A percentile compares a stretch with the other conserved stretches of the same genome.
Conservation (phyloP, 345 rosid genomes). For the Odontarrhena argentea region DNA sequence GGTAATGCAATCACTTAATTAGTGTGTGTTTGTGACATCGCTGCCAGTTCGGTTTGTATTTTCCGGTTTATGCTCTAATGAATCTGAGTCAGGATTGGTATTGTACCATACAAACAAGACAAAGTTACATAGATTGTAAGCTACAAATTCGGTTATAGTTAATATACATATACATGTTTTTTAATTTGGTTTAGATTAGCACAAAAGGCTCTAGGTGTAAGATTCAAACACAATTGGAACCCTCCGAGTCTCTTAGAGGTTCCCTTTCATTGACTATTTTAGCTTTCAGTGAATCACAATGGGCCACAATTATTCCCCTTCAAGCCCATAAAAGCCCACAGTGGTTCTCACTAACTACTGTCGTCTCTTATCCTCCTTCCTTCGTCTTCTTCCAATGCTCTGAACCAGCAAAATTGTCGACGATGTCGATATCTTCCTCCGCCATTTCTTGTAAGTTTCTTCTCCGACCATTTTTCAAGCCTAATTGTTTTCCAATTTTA, state of each 20-base stretch:
- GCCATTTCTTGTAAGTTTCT: constrained; percentile 29
- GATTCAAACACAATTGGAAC: too few species aligned
- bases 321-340: constrained; percentile 28
- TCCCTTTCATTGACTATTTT: too few species aligned
- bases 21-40: background rate
- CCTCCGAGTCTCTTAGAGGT: too few species aligned
- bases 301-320: background rate
- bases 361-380: constrained; percentile 28
- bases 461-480: background rate
- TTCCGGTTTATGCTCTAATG: constrained; percentile 1
- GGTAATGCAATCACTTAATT: background rate
- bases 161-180: background rate
- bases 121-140: too few species aligned
- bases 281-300: too few species aligned
- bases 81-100: background rate
- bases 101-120: too few species aligned
- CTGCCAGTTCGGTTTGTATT: background rate
- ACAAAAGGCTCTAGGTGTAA: too few species aligned
- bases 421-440: constrained; percentile 39
- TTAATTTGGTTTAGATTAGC: background rate
- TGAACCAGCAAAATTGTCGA: constrained; percentile 17
- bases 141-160: background rate
- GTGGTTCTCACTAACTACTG: background rate
- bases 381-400: constrained; percentile 20
- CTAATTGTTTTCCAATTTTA: too few species aligned